Evolutionary conservation across 495 filamentous ascomycete genomes (phyloP), one percentile per base, ranked within the genome.

Genomic region (Geopyxis carbonaria): DNA sequence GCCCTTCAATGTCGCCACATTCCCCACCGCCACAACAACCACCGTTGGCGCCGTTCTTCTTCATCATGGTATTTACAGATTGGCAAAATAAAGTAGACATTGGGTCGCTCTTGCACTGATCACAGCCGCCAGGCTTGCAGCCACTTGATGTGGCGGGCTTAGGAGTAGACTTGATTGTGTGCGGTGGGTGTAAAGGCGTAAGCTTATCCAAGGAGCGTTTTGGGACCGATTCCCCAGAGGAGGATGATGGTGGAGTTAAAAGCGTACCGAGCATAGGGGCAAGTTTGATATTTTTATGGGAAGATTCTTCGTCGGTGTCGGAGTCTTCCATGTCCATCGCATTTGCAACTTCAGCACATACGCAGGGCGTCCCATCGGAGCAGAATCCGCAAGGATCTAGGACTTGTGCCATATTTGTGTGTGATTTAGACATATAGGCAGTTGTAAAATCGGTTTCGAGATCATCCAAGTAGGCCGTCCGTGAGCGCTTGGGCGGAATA

Each of bases 81-180:
- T 80, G 80, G 61, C 83, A 92, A 64, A 92, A 92, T 43, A 86
- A 69, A 10, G 76, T 80, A 18, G 82, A 80, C 45, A 72, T 72
- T 1, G 83, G 78, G 56, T 89, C 78, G 5, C 70, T 64, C 22
- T 73, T 68, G 53, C 83, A 92, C 56, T 86, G 78, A 3, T 72
- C 67, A 51, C 83, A 92, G 16, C 78, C 78, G 8, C 83, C 83
- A 1, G 83, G 83, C 24, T 44, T 43, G 21, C 51, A 54, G 8
- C 0, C 80, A 73, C 28, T 32, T 4, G 2, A 18, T 22, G 38
- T 22, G 19, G 19, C 4, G 31, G 10, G 6, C 24, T 29, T 2
- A 25, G 36, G 22, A 14, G 36, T 29, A 13, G 15, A 20, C 10
- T 36, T 45, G 13, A 24, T 50, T 4, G 40, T 50, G 45, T 49